Evolutionary conservation across 306 rosid species (phyloP), one percentile per base, ranked within the genome.

Genomic region (Herpetospermum pedunculosum): DNA sequence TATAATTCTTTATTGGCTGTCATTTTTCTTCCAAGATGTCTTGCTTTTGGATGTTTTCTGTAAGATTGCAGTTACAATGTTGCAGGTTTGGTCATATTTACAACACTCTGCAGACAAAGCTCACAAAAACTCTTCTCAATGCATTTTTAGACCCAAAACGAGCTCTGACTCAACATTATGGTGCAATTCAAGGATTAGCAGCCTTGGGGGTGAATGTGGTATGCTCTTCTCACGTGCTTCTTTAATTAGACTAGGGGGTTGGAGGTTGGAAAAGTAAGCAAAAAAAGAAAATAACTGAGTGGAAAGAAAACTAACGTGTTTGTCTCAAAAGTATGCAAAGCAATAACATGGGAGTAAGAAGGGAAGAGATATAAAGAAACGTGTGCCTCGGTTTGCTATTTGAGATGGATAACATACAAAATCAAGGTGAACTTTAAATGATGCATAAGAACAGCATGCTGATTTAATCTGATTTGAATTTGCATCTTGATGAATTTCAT

Each of bases 1-100:
- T 74, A 79, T 49, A 84, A 29, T 10, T 25, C 13, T 60, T 60
- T 65, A 34, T 65, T 8, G 2, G 25, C 54, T 35, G 44, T 15
- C 38, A 47, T 25, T 13, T 78, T 72, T 10, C 21, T 72, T 28
- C 52, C 19, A 25, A 11, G 30, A 5, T 41, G 67, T 26, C 30
- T 19, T 28, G 19, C 25, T 59, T n/a, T 29, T 57, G n/a, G 10
- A 50, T 59, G 19, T 6, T 48, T 81, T 77, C 43, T 25, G 55
- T 50, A 28, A 68, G 47, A 28, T 48, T 75, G 59, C 34, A 44
- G 54, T 69, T 23, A 26, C 13, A 44, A 8, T 69, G 54, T 41
- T 76, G 75, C 89, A 94, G 99, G 87, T 91, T 83, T 82, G 97
- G 99, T 73, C 95, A 91, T 74, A 81, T 83, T 77, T 94, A 91